Conservation (phyloP, 2,329 filamentous ascomycete species). For the Aspergillus udagawae region DNA sequence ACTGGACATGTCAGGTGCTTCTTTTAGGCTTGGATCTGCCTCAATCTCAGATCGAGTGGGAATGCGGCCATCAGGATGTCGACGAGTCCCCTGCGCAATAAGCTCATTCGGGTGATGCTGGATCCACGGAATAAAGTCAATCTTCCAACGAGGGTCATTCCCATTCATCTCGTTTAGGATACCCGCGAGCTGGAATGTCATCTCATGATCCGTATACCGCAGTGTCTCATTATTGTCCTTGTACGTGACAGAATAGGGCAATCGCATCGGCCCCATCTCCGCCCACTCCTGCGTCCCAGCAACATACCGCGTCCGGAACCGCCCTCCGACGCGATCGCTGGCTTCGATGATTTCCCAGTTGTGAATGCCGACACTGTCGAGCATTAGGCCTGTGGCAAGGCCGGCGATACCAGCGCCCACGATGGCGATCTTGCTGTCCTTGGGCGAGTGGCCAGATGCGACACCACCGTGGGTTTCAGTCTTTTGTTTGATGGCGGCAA, state of each 20-base stretch:
- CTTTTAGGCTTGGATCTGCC: no score
- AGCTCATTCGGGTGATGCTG: conserved; percentile 27
- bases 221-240: conserved; percentile 18
- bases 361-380: conserved; percentile 41
- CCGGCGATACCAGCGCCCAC: no score
- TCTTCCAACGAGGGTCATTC: conserved; percentile 15
- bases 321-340: conserved; percentile 38
- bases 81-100: conserved; percentile 14
- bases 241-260: conserved; percentile 21
- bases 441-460: no score
- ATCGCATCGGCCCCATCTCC: conserved; percentile 28
- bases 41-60: no score
- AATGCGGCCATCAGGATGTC: conserved; percentile 13
- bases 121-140: conserved; percentile 27
- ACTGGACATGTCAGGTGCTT: no score
- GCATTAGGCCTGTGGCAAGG: conserved; percentile 24
- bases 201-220: conserved; percentile 19
- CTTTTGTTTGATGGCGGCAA: no score
- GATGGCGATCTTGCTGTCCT: no score
- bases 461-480: no score
- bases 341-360: conserved; percentile 46
- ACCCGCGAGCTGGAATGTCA: conserved; percentile 22
- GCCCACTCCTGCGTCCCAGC: conserved; percentile 24
- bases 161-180: conserved; percentile 22
- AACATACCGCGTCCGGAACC: conserved; percentile 42